Evolutionary conservation across 2,329 filamentous ascomycete species (phyloP).

Genomic region (Aspergillus latus): DNA sequence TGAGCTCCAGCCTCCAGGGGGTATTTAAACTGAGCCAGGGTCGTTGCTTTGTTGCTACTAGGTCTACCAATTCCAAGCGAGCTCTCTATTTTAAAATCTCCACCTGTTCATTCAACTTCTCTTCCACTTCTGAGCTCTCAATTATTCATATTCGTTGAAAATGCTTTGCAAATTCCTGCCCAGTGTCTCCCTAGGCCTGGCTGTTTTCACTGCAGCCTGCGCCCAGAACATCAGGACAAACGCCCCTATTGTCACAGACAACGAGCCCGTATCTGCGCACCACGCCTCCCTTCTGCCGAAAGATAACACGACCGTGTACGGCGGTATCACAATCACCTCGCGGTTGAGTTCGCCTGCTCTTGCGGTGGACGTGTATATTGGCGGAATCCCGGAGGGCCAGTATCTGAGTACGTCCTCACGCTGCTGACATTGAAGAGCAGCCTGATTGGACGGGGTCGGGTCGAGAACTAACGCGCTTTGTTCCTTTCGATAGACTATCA

Average conservation of each 20-base stretch:
- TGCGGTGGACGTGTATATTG: constrained; percentile 58
- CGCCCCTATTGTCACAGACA: constrained; percentile 53
- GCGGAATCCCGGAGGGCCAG: constrained; percentile 55
- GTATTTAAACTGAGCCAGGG: too few species aligned
- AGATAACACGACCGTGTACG: constrained; percentile 56
- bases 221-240: constrained; percentile 6
- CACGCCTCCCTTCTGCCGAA: constrained; percentile 57
- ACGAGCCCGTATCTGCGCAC: constrained; percentile 57
- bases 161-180: too few species aligned
- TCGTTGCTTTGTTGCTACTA: too few species aligned
- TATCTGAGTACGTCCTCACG: constrained; percentile 57
- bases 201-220: not conserved
- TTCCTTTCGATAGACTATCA: constrained; percentile 59
- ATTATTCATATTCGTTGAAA: too few species aligned
- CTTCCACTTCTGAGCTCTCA: too few species aligned
- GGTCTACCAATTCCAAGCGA: too few species aligned
- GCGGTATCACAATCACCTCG: constrained; percentile 48
- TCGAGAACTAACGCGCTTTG: not conserved
- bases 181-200: constrained; percentile 5
- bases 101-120: too few species aligned
- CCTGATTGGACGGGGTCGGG: not conserved
- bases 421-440: not conserved
- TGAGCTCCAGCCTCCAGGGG: too few species aligned
- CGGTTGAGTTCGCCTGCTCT: constrained; percentile 44
- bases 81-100: too few species aligned